Evolutionary conservation across 2,329 filamentous ascomycete species (phyloP), one percentile per base, ranked within the genome.

Genomic region (Penicillium sp.): DNA sequence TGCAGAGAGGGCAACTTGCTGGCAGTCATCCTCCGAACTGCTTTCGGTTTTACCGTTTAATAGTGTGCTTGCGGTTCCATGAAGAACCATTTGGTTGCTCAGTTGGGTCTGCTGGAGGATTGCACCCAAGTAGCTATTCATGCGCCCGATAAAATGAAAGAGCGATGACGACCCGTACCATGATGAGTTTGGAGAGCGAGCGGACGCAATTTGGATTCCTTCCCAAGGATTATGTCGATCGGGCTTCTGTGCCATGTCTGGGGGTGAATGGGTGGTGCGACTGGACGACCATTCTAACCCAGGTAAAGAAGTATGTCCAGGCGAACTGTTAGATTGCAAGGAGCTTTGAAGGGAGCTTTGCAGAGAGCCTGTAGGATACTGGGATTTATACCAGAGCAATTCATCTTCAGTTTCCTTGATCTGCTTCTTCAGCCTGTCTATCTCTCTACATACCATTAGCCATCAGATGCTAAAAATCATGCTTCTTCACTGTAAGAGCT

Each of bases 81-180:
- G 52, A 10, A 51, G 55, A 50, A 43, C 46, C 24, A 42, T 57
- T 21, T 45, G 52, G 44, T 54, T 45, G n/a, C 43, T 39, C 14
- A 42, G 21, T 39, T 49, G 46, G 14, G 33, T 47, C 16, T 54
- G 29, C n/a, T 42, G 45, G 14, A 54, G 44, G 21, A 47, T 50
- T 13, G 26, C 35, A 46, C 47, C 33, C 11, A 57, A 29, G 14
- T 49, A 57, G 11, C 35, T 44, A n/a, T 49, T 51, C 33, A 57
- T 49, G 14, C 51, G 45, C 10, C 48, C 37, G n/a, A 57, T 57
- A 10, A 57, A 57, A 39, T 26, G 45, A 19, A 50, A 57, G 8
- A 57, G 45, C 2, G 55, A 57, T 26, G 55, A 57, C 11, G 55
- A 21, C 6, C 55, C 55, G 24, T 49, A 57, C 55, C 55, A 57